phyloP scores from a whole-genome alignment of 176 grass and related monocot species.

The Carex pumila region DNA sequence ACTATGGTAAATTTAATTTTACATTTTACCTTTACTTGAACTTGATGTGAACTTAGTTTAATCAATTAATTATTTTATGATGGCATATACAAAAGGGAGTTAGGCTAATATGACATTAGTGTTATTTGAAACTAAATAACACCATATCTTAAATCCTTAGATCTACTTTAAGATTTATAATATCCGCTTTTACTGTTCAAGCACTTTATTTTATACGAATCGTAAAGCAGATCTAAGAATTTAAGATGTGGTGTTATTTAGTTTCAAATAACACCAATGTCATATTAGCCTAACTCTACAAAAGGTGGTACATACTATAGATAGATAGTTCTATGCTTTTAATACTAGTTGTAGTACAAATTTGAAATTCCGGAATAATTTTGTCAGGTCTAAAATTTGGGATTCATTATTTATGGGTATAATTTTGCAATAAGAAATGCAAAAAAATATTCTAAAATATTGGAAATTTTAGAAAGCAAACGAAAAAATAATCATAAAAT shows the following conservation, averaged over 20 bases:
- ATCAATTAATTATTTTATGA: slow-evolving; percentile 1
- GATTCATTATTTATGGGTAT: not conserved
- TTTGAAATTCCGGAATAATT: not conserved
- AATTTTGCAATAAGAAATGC: not conserved
- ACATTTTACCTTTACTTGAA: not conserved
- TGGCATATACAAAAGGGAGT: too few species aligned
- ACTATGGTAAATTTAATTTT: slow-evolving; percentile 16
- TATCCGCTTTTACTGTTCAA: too few species aligned
- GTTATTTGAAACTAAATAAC: too few species aligned
- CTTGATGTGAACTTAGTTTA: not conserved
- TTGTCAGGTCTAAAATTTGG: not conserved
- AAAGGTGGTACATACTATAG: not conserved
- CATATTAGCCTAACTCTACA: too few species aligned
- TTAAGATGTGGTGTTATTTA: too few species aligned
- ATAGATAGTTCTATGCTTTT: not conserved
- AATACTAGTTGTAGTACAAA: not conserved
- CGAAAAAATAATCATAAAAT: not conserved
- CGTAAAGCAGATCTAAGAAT: too few species aligned
- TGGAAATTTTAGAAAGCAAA: not conserved
- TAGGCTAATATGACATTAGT: too few species aligned
- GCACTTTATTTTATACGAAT: too few species aligned
- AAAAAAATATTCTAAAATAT: not conserved
- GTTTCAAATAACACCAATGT: too few species aligned
- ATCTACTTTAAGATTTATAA: too few species aligned
- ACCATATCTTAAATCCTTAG: too few species aligned